Conservation (phyloP, 2,329 filamentous ascomycete genomes). For the Epichloe gansuensis region DNA sequence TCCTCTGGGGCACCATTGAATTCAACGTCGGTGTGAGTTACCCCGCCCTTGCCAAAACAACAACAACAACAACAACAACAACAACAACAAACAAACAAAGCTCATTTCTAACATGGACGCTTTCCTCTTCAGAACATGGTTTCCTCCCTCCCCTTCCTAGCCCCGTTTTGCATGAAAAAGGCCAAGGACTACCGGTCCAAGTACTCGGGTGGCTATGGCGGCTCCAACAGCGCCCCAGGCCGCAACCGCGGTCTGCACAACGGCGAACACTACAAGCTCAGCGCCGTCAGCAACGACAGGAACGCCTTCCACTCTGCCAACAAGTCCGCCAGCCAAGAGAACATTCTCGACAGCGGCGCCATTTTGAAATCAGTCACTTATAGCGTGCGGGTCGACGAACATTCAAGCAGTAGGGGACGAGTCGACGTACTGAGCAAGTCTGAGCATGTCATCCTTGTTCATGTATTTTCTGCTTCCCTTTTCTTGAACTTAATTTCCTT, state of each 20-base stretch:
- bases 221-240: slow-evolving; percentile 16
- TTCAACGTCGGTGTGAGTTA: slow-evolving; percentile 41
- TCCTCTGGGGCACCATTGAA: slow-evolving; percentile 45
- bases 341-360: slow-evolving; percentile 22
- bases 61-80: no score
- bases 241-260: slow-evolving; percentile 13
- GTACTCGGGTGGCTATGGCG: slow-evolving; percentile 13
- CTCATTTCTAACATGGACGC: neutral
- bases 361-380: slow-evolving; percentile 32
- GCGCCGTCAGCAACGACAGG: slow-evolving; percentile 23
- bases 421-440: slow-evolving; percentile 5
- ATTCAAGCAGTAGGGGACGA: neutral
- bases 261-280: slow-evolving; percentile 25
- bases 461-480: neutral
- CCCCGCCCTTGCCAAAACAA: neutral
- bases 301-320: slow-evolving; percentile 16
- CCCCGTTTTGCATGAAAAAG: slow-evolving; percentile 30
- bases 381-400: slow-evolving; percentile 25
- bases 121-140: slow-evolving; percentile 28
- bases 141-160: slow-evolving; percentile 33
- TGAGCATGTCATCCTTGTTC: neutral
- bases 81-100: neutral
- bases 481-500: neutral
- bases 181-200: slow-evolving; percentile 30
- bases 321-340: slow-evolving; percentile 25